Conservation (phyloP, 2,329 filamentous ascomycete genomes). For the Penicillium olsonii region DNA sequence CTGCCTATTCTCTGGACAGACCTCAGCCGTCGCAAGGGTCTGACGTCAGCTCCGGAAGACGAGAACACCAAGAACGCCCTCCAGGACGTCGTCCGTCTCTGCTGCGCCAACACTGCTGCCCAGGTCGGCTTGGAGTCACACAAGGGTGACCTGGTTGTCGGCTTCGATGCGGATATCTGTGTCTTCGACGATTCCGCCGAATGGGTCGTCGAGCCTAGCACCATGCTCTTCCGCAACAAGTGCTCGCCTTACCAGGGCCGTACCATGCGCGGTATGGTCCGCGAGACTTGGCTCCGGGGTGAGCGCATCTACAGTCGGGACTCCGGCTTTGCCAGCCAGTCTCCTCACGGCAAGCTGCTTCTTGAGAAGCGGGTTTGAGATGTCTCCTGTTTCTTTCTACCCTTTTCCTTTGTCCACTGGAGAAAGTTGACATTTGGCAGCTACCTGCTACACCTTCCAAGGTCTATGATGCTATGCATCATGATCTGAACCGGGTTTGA, state of each 20-base stretch:
- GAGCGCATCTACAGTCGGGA: constrained; percentile 70
- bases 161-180: constrained; percentile 87
- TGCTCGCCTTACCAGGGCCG: constrained; percentile 88
- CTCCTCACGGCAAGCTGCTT: constrained; percentile 40
- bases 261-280: constrained; percentile 73
- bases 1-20: constrained; percentile 88
- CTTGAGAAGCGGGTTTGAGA: constrained; percentile 41
- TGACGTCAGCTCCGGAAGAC: constrained; percentile 39
- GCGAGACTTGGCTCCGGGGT: constrained; percentile 83
- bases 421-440: constrained; percentile 16
- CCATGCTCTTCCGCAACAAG: constrained; percentile 94
- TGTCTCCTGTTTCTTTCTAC: constrained; percentile 4
- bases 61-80: constrained; percentile 56
- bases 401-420: constrained; percentile 11
- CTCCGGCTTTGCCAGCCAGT: constrained; percentile 42
- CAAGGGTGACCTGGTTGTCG: constrained; percentile 79
- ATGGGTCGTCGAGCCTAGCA: constrained; percentile 72
- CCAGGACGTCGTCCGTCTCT: constrained; percentile 80
- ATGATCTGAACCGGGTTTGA: constrained; percentile 13
- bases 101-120: constrained; percentile 79
- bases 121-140: constrained; percentile 81
- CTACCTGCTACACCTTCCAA: constrained; percentile 41
- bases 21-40: constrained; percentile 60
- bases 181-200: constrained; percentile 83
- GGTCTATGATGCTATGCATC: constrained; percentile 13